Percentiles rank a stretch among this genome's conserved stretches.
Evolutionary conservation across 129 eudicot genomes (phyloP).

Genomic region (Artemisia annua): DNA sequence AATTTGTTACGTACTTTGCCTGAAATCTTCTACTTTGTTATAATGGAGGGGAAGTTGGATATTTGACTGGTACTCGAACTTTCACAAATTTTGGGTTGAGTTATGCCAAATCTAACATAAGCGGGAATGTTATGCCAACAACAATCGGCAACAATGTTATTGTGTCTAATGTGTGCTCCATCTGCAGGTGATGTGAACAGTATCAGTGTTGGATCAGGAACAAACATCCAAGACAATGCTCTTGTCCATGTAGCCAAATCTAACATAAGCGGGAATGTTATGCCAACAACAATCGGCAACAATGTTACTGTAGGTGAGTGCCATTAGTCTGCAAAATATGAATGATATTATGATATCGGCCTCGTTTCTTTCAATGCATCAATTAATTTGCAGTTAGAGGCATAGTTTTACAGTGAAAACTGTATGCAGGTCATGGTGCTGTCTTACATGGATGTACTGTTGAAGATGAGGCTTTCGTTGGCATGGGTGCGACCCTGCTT

Average conservation of each 20-base stretch:
- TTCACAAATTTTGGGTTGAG: neutral
- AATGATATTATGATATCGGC: neutral
- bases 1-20: neutral
- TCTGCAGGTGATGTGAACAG: constrained; percentile 86
- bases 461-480: constrained; percentile 90
- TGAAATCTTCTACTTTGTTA: neutral
- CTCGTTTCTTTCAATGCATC: neutral
- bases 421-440: constrained; percentile 75
- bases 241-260: constrained; percentile 96
- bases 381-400: constrained; percentile 10
- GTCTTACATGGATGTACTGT: constrained; percentile 87
- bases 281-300: constrained; percentile 88
- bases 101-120: constrained; percentile 85
- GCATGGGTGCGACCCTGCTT: constrained; percentile 94
- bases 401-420: constrained; percentile 17
- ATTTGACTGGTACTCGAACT: neutral
- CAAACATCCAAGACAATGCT: constrained; percentile 93
- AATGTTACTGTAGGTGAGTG: constrained; percentile 94
- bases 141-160: constrained; percentile 75
- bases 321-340: neutral
- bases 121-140: constrained; percentile 89
- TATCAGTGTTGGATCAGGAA: constrained; percentile 83
- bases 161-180: constrained; percentile 14
- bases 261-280: constrained; percentile 77
- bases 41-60: neutral